Evolutionary conservation across 805 yeast species (phyloP).

Genomic region (Candida dajiaensis): DNA sequence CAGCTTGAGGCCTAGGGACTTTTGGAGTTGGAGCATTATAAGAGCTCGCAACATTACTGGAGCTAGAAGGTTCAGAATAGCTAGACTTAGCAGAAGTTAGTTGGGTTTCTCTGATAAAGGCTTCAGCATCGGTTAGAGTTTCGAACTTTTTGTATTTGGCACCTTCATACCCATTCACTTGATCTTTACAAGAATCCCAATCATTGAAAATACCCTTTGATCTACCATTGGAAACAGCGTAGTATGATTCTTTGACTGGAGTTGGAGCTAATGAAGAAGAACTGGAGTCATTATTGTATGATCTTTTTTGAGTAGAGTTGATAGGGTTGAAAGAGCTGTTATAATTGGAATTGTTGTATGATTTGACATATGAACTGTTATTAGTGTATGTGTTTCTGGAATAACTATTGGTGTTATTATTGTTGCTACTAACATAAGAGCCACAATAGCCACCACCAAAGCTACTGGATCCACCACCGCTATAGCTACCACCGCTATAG

Average conservation of each 20-base stretch:
- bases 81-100: neutral
- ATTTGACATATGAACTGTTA: neutral
- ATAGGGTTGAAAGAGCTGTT: neutral
- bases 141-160: slow-evolving; percentile 36
- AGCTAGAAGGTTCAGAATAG: neutral
- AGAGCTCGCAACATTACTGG: neutral
- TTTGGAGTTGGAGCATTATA: neutral
- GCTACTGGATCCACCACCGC: neutral
- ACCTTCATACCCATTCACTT: slow-evolving; percentile 41
- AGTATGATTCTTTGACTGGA: slow-evolving; percentile 22
- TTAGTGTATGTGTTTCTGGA: neutral
- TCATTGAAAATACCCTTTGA: slow-evolving; percentile 46
- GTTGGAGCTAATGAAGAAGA: neutral
- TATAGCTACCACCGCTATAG: neutral
- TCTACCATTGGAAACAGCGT: slow-evolving; percentile 53
- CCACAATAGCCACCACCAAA: neutral
- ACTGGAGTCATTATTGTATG: neutral
- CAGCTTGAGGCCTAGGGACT: neutral
- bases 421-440: neutral
- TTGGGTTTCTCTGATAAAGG: slow-evolving; percentile 17
- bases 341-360: neutral
- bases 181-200: slow-evolving; percentile 54
- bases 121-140: slow-evolving; percentile 41
- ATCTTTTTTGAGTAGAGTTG: neutral
- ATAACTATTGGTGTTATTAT: neutral